Conservation (phyloP, 352 stramenopile genomes). For the Globisporangium mamillatum region DNA sequence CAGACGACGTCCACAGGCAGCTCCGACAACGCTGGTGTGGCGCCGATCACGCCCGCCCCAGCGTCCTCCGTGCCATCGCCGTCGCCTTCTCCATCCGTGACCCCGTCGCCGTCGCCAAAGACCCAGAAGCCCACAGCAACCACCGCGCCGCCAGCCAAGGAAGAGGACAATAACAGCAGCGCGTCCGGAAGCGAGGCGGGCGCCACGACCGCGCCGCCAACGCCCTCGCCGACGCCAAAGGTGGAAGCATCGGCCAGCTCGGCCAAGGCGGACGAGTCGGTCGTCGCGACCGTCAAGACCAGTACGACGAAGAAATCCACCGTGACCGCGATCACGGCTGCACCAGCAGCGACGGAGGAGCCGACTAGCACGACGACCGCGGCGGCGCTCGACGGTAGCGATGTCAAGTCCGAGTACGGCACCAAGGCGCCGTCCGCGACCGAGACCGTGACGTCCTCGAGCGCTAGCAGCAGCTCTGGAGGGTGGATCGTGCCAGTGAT, state of each 20-base stretch:
- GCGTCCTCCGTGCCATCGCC: constrained; percentile 4
- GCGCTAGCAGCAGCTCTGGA: constrained; percentile 15
- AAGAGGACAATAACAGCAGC: constrained; percentile 5
- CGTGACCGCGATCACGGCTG: constrained; percentile 20
- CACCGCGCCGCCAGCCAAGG: constrained; percentile 14
- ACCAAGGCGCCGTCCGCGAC: constrained; percentile 34
- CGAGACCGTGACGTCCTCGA: constrained; percentile 24
- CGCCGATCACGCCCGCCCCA: not conserved
- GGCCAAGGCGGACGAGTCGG: constrained; percentile 13
- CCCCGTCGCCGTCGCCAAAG: constrained; percentile 22
- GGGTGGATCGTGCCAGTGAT: constrained; percentile 59
- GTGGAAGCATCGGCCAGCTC: constrained; percentile 8
- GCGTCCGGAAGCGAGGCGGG: not conserved
- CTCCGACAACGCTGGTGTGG: constrained; percentile 4
- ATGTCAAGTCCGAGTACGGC: constrained; percentile 46
- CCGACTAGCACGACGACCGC: constrained; percentile 21
- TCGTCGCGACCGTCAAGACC: constrained; percentile 22
- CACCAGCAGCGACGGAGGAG: constrained; percentile 22
- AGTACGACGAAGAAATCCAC: constrained; percentile 19
- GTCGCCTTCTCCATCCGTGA: constrained; percentile 19
- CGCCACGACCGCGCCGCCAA: constrained; percentile 21
- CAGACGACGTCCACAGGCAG: constrained; percentile 5
- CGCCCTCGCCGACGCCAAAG: constrained; percentile 13
- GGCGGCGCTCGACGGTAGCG: constrained; percentile 33
- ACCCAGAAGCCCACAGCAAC: constrained; percentile 25